Percentiles rank a stretch among this genome's conserved stretches.
phyloP scores from a whole-genome alignment of 805 yeast species.

The Suhomyces tanzawaensis region DNA sequence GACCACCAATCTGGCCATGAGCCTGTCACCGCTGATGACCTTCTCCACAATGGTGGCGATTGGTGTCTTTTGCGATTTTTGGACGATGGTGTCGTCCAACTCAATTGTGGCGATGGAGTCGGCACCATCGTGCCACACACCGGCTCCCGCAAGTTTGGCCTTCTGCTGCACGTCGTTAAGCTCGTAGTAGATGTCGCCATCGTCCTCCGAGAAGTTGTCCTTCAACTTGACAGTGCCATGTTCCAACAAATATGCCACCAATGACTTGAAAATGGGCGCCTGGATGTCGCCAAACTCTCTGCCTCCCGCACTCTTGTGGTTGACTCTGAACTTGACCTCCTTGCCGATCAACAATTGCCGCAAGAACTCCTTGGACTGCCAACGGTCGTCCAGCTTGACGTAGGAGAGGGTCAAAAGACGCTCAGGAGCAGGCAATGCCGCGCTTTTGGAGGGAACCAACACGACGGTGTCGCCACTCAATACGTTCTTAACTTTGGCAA shows the following conservation, averaged over 20 bases:
- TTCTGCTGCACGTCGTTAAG: constrained; percentile 43
- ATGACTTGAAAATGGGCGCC: constrained; percentile 60
- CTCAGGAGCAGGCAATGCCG: constrained; percentile 50
- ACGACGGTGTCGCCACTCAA: constrained; percentile 70
- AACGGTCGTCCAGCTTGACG: constrained; percentile 59
- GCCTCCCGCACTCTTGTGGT: constrained; percentile 48
- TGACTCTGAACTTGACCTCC: constrained; percentile 55
- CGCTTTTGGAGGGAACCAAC: constrained; percentile 47
- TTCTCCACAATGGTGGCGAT: constrained; percentile 65
- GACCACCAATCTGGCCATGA: constrained; percentile 57
- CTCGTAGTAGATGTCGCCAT: constrained; percentile 40
- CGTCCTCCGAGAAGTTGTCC: constrained; percentile 44
- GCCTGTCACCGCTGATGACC: constrained; percentile 75
- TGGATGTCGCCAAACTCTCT: constrained; percentile 72
- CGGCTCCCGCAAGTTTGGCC: constrained; percentile 52
- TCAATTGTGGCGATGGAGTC: constrained; percentile 21
- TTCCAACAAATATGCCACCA: constrained; percentile 53
- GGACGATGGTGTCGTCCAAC: constrained; percentile 30
- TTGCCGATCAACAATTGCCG: constrained; percentile 65
- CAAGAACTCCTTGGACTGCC: constrained; percentile 59
- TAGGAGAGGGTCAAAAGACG: constrained; percentile 62
- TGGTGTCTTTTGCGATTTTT: constrained; percentile 38
- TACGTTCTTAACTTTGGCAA: constrained; percentile 68
- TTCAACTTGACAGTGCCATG: constrained; percentile 64
- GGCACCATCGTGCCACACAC: constrained; percentile 47